These are phyloP conservation scores for Paxillus involutus DNA, from an alignment of 768 basidiomycete genomes.

Conservation along the genomic window DNA sequence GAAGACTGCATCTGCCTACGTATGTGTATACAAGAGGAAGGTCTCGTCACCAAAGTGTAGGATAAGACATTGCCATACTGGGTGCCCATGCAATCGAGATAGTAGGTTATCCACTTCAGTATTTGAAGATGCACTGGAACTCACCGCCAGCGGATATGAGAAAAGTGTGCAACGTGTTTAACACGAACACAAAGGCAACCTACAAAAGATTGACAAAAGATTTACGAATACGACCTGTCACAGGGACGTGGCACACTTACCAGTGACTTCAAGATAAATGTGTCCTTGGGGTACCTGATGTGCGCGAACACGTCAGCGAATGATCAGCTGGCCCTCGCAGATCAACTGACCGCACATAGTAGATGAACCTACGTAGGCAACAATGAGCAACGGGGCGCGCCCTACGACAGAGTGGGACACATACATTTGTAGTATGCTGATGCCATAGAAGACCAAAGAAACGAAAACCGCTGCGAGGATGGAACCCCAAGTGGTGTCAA, in stretches of 20 bases:
- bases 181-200: constrained; percentile 21
- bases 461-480: too few relatives aligned
- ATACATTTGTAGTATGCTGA: constrained; percentile 12
- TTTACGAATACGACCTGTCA: not conserved
- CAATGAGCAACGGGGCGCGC: not conserved
- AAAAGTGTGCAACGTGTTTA: constrained; percentile 16
- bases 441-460: too few relatives aligned
- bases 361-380: constrained; percentile 18
- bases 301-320: not conserved
- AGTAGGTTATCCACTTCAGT: not conserved
- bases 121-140: not conserved
- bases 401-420: not conserved
- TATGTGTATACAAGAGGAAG: constrained; percentile 14
- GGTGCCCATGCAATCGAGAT: not conserved
- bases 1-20: constrained; percentile 15
- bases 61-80: constrained; percentile 25
- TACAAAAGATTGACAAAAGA: not conserved
- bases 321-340: not conserved
- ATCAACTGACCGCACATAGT: constrained; percentile 23
- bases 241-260: constrained; percentile 2
- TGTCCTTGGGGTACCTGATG: constrained; percentile 17
- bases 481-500: too few relatives aligned
- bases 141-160: constrained; percentile 21
- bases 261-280: constrained; percentile 11
- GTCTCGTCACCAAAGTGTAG: constrained; percentile 18